These are phyloP conservation scores for Oryza punctata DNA, from an alignment of 176 grass and related monocot genomes.

Conservation along the genomic window DNA sequence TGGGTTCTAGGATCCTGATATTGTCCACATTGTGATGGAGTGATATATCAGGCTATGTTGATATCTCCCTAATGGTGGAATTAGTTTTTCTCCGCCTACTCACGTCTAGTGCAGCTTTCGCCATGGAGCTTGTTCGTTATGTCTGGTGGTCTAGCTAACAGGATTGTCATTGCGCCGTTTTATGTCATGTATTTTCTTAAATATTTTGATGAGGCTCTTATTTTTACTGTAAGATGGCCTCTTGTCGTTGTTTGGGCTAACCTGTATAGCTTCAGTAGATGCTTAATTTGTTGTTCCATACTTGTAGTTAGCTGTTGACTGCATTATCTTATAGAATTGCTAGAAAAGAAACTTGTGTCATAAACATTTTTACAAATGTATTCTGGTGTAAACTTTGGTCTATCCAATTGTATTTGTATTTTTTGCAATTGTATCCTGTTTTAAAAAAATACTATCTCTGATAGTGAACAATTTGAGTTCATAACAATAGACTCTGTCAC, in stretches of 20 bases:
- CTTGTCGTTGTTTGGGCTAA: background rate
- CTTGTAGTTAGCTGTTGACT: background rate
- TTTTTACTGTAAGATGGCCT: background rate
- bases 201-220: background rate
- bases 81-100: no score
- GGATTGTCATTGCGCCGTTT: background rate
- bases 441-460: background rate
- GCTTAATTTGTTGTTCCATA: background rate
- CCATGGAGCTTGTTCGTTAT: background rate
- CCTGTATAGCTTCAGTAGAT: background rate
- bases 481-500: background rate
- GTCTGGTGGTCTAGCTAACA: background rate
- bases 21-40: background rate
- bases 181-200: background rate
- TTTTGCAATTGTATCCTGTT: background rate
- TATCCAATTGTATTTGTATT: background rate
- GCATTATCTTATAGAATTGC: background rate
- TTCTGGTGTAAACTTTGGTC: background rate
- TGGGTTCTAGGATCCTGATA: background rate
- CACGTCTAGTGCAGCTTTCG: no score
- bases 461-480: background rate
- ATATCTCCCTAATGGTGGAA: no score
- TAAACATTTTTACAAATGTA: background rate
- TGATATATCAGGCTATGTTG: background rate
- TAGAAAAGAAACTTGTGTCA: background rate